phyloP scores from a whole-genome alignment of 139 green algal genomes.

The Astrephomene gubernaculifera region DNA sequence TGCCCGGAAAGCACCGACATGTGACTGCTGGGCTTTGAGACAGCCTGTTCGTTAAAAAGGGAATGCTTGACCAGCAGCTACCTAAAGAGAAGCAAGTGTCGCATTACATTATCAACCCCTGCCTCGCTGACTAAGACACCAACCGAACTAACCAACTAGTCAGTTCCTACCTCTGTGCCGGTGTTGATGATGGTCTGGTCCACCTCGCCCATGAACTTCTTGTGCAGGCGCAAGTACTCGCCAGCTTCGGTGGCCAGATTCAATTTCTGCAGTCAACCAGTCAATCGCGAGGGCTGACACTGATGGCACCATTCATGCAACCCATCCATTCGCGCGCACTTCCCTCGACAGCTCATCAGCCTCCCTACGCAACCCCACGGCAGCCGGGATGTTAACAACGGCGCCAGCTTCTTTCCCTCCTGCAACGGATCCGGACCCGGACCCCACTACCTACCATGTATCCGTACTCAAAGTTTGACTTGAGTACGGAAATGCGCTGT shows the following conservation, averaged over 20 bases:
- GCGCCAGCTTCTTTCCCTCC: neutral
- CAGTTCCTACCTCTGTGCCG: neutral
- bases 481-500: conserved; percentile 38
- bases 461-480: conserved; percentile 46
- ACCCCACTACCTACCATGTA: neutral
- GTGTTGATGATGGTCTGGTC: neutral
- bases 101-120: neutral
- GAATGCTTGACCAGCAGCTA: neutral
- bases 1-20: neutral
- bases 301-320: neutral
- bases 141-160: too few species aligned
- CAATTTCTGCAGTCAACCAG: neutral
- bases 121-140: too few species aligned
- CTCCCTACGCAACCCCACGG: neutral
- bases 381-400: neutral
- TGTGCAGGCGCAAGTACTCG: neutral
- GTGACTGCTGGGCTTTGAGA: neutral
- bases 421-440: neutral
- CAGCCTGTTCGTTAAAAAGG: neutral
- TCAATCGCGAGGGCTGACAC: neutral
- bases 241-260: neutral
- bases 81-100: neutral
- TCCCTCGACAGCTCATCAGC: too few species aligned
- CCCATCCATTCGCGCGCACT: too few species aligned
- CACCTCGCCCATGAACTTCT: conserved; percentile 20